phyloP scores from a whole-genome alignment of 2,329 filamentous ascomycete genomes.

The Colletotrichum tofieldiae region DNA sequence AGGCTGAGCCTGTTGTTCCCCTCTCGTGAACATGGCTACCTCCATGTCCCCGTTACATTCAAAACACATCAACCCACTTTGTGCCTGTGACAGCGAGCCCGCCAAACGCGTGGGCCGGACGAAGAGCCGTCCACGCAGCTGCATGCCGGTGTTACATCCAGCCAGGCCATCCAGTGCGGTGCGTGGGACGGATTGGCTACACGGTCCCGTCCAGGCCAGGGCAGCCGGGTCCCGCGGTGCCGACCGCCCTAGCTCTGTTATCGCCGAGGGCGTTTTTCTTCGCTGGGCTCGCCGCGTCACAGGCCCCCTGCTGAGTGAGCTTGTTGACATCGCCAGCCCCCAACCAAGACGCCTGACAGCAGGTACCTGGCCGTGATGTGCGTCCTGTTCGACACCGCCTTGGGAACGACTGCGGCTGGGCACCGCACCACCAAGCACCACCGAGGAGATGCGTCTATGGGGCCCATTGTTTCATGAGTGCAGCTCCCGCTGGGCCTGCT shows the following conservation, averaged over 20 bases:
- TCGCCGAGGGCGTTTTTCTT: not conserved
- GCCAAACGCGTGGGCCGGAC: slow-evolving; percentile 12
- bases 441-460: slow-evolving; percentile 4
- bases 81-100: not conserved
- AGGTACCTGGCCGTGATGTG: not conserved
- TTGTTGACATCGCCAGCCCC: slow-evolving; percentile 15
- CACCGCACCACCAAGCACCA: slow-evolving; percentile 18
- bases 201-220: not conserved
- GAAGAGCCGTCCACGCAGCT: slow-evolving; percentile 23
- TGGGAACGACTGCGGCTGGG: not conserved
- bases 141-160: slow-evolving; percentile 29
- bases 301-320: slow-evolving; percentile 21
- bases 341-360: not conserved
- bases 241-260: slow-evolving; percentile 9
- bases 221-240: slow-evolving; percentile 5
- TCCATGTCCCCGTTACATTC: slow-evolving; percentile 25
- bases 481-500: slow-evolving; percentile 16
- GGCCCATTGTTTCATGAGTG: slow-evolving; percentile 34
- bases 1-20: slow-evolving; percentile 15
- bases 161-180: slow-evolving; percentile 7
- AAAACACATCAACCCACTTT: slow-evolving; percentile 18
- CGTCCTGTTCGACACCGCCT: slow-evolving; percentile 16
- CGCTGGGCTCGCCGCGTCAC: slow-evolving; percentile 10
- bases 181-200: not conserved
- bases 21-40: slow-evolving; percentile 10